Conservation (phyloP, 768 basidiomycete genomes). For the Chalciporus piperatus region DNA sequence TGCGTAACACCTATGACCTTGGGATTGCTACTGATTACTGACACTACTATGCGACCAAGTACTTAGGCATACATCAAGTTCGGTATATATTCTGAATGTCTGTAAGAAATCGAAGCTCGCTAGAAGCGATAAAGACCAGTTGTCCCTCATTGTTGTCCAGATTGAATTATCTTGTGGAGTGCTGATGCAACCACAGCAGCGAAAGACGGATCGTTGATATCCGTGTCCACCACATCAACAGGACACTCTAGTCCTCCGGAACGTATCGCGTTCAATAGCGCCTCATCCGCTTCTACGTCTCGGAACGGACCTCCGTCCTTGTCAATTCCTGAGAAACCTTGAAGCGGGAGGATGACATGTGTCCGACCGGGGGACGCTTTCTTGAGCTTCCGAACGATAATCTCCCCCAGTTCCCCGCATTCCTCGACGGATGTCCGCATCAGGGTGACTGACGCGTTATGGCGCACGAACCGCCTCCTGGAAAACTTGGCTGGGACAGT, state of each 20-base stretch:
- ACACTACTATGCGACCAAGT: conserved; percentile 1
- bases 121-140: background rate
- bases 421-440: conserved; percentile 31
- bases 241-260: conserved; percentile 14
- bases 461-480: conserved; percentile 16
- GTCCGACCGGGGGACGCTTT: conserved; percentile 15
- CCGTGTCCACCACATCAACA: conserved; percentile 21
- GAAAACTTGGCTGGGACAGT: conserved; percentile 24
- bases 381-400: conserved; percentile 19
- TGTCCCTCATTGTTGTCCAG: background rate
- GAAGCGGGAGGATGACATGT: conserved; percentile 22
- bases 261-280: conserved; percentile 18
- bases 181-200: conserved; percentile 10
- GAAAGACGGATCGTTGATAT: conserved; percentile 28
- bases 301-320: conserved; percentile 21
- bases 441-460: conserved; percentile 29
- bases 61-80: background rate
- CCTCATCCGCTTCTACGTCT: conserved; percentile 23
- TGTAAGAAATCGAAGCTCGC: background rate
- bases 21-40: background rate
- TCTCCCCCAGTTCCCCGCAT: conserved; percentile 20
- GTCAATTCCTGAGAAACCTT: conserved; percentile 28
- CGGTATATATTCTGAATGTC: background rate
- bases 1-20: conserved; percentile 8
- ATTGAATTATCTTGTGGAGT: conserved; percentile 20